Evolutionary conservation across 2,329 filamentous ascomycete species (phyloP), one percentile per base, ranked within the genome.

Genomic region (Metarhizium guizhouense): DNA sequence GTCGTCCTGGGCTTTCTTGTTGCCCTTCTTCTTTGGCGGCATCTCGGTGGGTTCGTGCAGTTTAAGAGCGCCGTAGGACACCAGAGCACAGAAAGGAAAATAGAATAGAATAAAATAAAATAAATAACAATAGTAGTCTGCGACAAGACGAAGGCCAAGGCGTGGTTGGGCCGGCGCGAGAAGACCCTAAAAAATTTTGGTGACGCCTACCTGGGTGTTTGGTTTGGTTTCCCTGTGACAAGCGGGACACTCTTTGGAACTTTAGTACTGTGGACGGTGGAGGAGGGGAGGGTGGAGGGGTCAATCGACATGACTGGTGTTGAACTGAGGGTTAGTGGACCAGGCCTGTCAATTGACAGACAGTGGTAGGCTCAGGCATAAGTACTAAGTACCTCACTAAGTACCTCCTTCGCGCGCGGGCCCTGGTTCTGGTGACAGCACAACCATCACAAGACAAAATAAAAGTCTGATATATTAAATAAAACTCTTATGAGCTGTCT

Each of bases 1-100:
- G 79, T 96, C 90, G 67, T 96, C 90, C 69, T 88, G 83, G 68
- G 79, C 83, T 71, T 84, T 86, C 80, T 93, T 95, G 70, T 86
- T 87, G 64, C 76, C 78, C 83, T 96, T 96, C 81, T 94, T 95
- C 79, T 96, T 96, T 60, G 92, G 92, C 68, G 92, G 77, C 93
- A 96, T 97, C 59, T 72, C 78, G 72, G 58, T 58, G 63, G 60
- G 70, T 54, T 54, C 58, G 51, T 58, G 47, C 49, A 49, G 34
- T 52, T 32, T 48, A n/a, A 18, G 48, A 43, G 49, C 30, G 40
- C 30, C 40, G 40, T 25, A 32, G 5, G 6, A 18, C 25, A 47
- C 47, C 30, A 18, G 11, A 45, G 6, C 14, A 34, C 29, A 38
- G 29, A 36, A 29, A 13, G 25, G 7, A 40, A 40, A 16, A 40